Conservation (phyloP, 768 basidiomycete genomes). For the Mycena floridula region DNA sequence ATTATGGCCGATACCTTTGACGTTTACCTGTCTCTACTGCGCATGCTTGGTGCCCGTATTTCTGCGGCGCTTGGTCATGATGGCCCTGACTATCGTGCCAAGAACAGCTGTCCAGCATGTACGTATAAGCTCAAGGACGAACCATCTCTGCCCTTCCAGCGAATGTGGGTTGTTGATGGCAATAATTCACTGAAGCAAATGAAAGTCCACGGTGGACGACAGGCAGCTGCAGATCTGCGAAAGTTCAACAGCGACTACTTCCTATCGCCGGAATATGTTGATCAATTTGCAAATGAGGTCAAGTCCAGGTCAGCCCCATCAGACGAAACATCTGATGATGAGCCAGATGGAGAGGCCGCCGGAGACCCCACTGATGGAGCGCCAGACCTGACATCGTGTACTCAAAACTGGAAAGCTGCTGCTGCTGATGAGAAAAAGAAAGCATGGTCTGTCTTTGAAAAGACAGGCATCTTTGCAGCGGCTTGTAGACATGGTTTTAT, state of each 20-base stretch:
- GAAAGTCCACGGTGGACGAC: constrained; percentile 10
- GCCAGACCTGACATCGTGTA: constrained; percentile 8
- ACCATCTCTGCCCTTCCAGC: constrained; percentile 13
- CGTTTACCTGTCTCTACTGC: constrained; percentile 23
- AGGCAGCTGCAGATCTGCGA: constrained; percentile 11
- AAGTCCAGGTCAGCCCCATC: constrained; percentile 1
- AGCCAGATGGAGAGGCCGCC: neutral
- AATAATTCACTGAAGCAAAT: constrained; percentile 28
- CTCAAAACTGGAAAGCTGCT: constrained; percentile 25
- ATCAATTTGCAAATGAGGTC: constrained; percentile 25
- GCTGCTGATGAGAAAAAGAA: constrained; percentile 19
- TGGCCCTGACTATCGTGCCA: constrained; percentile 23
- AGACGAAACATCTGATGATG: constrained; percentile 11
- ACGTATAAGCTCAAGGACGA: constrained; percentile 27
- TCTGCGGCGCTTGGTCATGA: constrained; percentile 18
- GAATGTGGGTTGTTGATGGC: constrained; percentile 24
- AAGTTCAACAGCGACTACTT: constrained; percentile 19
- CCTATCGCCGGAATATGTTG: constrained; percentile 16
- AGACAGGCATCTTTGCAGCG: constrained; percentile 30
- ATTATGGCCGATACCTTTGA: constrained; percentile 28
- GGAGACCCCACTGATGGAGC: constrained; percentile 1
- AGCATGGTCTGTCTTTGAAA: constrained; percentile 29
- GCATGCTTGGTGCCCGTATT: constrained; percentile 15
- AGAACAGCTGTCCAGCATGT: constrained; percentile 31
- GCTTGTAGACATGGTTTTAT: constrained; percentile 28